These are phyloP conservation scores for Gomphus bonarii DNA, from an alignment of 1,284 basidiomycete genomes.

Conservation along the genomic window DNA sequence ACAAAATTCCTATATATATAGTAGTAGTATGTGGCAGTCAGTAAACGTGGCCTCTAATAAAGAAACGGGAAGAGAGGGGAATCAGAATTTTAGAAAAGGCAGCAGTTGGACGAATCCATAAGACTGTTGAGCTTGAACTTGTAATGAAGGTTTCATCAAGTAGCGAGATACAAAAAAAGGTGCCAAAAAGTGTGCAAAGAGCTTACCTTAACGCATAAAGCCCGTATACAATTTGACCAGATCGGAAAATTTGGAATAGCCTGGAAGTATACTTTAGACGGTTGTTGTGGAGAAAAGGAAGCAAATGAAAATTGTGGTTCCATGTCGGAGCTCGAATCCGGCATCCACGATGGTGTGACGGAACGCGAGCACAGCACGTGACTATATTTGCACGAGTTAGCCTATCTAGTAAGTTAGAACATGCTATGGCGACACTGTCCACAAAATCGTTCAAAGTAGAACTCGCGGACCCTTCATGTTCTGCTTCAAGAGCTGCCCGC, in stretches of 20 bases:
- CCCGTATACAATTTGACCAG: too few relatives aligned
- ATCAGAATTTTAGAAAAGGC: constrained; percentile 11
- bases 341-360: neutral
- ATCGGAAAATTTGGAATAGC: too few relatives aligned
- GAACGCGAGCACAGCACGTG: too few relatives aligned
- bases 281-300: neutral
- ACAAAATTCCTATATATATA: too few relatives aligned
- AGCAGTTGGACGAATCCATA: constrained; percentile 12
- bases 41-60: too few relatives aligned
- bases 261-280: neutral
- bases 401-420: neutral
- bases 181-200: neutral
- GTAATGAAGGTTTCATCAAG: constrained; percentile 9
- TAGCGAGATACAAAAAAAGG: neutral
- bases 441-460: constrained; percentile 34
- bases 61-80: neutral
- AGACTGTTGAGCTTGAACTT: constrained; percentile 14
- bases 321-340: neutral
- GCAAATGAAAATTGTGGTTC: neutral
- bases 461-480: constrained; percentile 25
- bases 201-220: neutral
- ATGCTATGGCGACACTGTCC: neutral
- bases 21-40: too few relatives aligned
- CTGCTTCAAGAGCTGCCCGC: constrained; percentile 40
- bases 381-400: too few relatives aligned